A percentile compares a stretch with the other conserved stretches of the same genome.
Conservation (phyloP, 1,284 basidiomycete species). For the Cystobasidiaceae sp. region DNA sequence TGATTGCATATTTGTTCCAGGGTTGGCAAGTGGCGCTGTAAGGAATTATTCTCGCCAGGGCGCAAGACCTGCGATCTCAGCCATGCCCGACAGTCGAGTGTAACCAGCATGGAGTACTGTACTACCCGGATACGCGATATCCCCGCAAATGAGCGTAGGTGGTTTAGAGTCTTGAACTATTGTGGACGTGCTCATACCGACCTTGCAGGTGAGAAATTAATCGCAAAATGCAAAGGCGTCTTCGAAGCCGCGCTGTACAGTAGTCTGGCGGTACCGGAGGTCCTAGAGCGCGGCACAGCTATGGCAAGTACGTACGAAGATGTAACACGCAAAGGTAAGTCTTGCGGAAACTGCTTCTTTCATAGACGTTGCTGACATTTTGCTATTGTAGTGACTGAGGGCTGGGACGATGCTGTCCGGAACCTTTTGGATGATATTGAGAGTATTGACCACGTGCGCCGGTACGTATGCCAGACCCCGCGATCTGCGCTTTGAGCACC, state of each 20-base stretch:
- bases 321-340: not conserved
- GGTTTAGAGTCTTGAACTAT: not conserved
- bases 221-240: constrained; percentile 42
- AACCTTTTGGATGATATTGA: not conserved
- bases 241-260: constrained; percentile 48
- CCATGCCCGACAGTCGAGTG: constrained; percentile 42
- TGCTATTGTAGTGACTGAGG: not conserved
- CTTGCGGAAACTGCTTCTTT: not conserved
- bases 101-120: constrained; percentile 17
- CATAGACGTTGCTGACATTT: not conserved
- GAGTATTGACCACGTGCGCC: not conserved
- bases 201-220: not conserved
- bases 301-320: not conserved
- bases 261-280: constrained; percentile 48
- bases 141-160: constrained; percentile 5
- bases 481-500: not conserved
- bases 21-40: constrained; percentile 51
- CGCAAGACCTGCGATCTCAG: constrained; percentile 50
- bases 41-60: constrained; percentile 50
- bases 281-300: constrained; percentile 45
- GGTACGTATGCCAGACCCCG: not conserved
- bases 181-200: not conserved
- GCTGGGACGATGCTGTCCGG: constrained; percentile 2
- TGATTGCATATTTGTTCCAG: constrained; percentile 27
- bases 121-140: constrained; percentile 6